A percentile compares a stretch with the other conserved stretches of the same genome.
These are phyloP conservation scores for Capsicum pubescens DNA, from an alignment of 257 asterid genomes.

Conservation along the genomic window DNA sequence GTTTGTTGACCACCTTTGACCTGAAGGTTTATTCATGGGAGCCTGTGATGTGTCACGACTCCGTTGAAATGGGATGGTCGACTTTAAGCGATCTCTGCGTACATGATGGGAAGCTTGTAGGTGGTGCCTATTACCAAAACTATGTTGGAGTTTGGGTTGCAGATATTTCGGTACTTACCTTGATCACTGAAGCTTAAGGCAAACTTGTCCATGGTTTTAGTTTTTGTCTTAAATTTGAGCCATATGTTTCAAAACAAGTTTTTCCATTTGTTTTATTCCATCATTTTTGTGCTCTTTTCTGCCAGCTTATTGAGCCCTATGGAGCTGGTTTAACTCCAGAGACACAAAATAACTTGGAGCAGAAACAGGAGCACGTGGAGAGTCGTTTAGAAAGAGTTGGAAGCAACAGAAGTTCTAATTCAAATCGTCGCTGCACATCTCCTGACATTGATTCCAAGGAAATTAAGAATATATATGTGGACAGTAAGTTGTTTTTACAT, in stretches of 20 bases:
- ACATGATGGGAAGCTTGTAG: constrained; percentile 90
- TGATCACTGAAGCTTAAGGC: not conserved
- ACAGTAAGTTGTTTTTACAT: constrained; percentile 64
- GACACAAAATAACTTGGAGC: constrained; percentile 55
- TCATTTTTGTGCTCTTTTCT: not conserved
- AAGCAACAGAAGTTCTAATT: constrained; percentile 60
- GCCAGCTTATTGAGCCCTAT: constrained; percentile 52
- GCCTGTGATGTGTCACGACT: constrained; percentile 89
- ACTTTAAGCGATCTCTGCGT: constrained; percentile 88
- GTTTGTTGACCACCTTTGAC: constrained; percentile 37
- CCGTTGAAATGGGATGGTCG: constrained; percentile 99
- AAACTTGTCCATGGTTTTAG: not conserved
- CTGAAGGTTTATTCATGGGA: constrained; percentile 97
- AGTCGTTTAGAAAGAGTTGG: constrained; percentile 59
- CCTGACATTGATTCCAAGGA: constrained; percentile 84
- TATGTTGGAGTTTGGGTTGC: constrained; percentile 96
- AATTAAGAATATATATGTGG: constrained; percentile 91
- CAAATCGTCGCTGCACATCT: constrained; percentile 53
- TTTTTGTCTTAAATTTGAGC: constrained; percentile 7
- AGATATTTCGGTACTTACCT: constrained; percentile 72
- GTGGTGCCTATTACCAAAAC: constrained; percentile 90
- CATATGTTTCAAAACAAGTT: not conserved
- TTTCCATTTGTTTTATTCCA: not conserved
- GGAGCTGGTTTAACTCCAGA: constrained; percentile 61
- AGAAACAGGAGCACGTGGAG: constrained; percentile 53